phyloP scores from a whole-genome alignment of 805 yeast species.

The Blastobotrys parvus region DNA sequence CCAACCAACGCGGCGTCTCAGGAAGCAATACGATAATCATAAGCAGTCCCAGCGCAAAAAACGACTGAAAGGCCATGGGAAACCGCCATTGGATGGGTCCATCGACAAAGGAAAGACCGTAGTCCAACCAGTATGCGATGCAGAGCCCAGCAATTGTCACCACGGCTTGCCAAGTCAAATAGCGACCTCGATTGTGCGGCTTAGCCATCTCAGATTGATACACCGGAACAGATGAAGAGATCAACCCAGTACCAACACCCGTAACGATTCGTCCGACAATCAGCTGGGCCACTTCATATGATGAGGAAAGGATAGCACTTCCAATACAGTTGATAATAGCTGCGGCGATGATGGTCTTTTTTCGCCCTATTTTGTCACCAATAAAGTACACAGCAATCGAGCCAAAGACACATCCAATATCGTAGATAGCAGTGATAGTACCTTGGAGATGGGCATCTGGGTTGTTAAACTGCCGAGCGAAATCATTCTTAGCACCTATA shows the following conservation, averaged over 20 bases:
- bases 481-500: slow-evolving; percentile 1
- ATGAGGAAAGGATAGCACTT: slow-evolving; percentile 35
- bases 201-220: slow-evolving; percentile 70
- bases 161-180: slow-evolving; percentile 12
- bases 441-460: slow-evolving; percentile 8
- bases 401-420: slow-evolving; percentile 39
- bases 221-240: slow-evolving; percentile 71
- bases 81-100: slow-evolving; percentile 5
- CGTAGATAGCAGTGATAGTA: slow-evolving; percentile 28
- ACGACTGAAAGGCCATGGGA: slow-evolving; percentile 8
- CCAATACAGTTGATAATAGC: slow-evolving; percentile 40
- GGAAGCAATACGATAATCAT: slow-evolving; percentile 44
- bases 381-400: slow-evolving; percentile 38
- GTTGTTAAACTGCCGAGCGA: slow-evolving; percentile 1
- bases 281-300: slow-evolving; percentile 11
- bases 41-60: slow-evolving; percentile 31
- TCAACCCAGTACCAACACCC: slow-evolving; percentile 67
- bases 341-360: slow-evolving; percentile 38
- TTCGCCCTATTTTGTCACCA: slow-evolving; percentile 40
- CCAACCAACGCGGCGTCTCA: slow-evolving; percentile 82
- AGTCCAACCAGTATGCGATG: slow-evolving; percentile 21
- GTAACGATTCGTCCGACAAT: slow-evolving; percentile 55
- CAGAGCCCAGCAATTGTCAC: slow-evolving; percentile 20
- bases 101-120: not conserved
- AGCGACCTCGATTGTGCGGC: slow-evolving; percentile 46